Base-by-base conservation (phyloP, 192 early-diverging fungal species). In the Coemansia sp. region DNA sequence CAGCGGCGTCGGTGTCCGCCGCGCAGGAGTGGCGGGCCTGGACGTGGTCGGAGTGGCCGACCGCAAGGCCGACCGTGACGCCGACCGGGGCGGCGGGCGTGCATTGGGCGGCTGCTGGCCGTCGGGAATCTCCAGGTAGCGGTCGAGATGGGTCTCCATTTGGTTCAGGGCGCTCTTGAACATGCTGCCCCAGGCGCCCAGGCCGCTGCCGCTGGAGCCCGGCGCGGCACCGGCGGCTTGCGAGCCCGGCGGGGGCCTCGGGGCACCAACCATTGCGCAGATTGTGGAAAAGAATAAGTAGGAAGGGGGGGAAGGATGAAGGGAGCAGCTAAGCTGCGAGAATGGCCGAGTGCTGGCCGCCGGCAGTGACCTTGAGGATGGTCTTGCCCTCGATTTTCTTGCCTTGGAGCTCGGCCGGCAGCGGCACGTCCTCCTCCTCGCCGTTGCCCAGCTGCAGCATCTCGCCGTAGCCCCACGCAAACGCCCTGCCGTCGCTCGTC, bases 381-480 rank as follows among this genome's bases (percentile, higher is more conserved):
- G 68, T 52, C 28, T 78, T 67, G 21, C 82, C 85, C 23, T 88
- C 78, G 14, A 85, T 80, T 37, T 89, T 77, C 35, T 88, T 77
- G 5, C 88, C 84, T 35, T 80, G 58, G 18, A 85, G 54, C 19
- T 81, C 78, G n/a, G 54, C 48, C 7, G 86, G 86, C 39, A 49
- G 62, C 25, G 69, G 55, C 7, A 84, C 84, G 57, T 96, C 91
- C 35, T 80, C 79, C 40, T 82, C 86, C 35, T 79, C 78, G 26
- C 81, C 85, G 47, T 89, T 94, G 18, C 85, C 85, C 27, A 92
- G 80, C 54, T 87, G 87, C 5, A 85, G 79, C 74, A 82, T 83
- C 43, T 90, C 88, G 32, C 89, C 90, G 56, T 84, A 94, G 18
- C 94, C 94, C 92, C 94, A 97, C 8, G 84, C 64, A 52, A 86